Percentiles rank a stretch among this genome's conserved stretches.
Evolutionary conservation across 2,329 filamentous ascomycete genomes (phyloP).

Genomic region (Trichoderma sp.): DNA sequence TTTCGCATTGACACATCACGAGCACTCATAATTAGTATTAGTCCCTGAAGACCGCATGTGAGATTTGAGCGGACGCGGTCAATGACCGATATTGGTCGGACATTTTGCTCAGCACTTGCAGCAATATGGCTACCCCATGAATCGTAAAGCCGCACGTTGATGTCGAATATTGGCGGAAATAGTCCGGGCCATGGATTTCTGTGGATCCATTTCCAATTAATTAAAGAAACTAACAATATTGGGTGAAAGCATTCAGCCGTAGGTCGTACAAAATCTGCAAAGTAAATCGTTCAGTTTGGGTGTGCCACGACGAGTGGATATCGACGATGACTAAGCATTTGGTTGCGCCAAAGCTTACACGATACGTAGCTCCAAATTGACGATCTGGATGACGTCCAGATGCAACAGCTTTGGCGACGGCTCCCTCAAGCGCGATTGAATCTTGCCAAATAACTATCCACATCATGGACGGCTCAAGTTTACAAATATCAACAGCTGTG

Average conservation of each 20-base stretch:
- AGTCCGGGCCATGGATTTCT: background rate
- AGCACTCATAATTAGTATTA: background rate
- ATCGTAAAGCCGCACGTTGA: background rate
- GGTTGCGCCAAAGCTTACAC: background rate
- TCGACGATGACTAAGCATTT: background rate
- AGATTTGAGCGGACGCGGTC: background rate
- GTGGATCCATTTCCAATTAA: background rate
- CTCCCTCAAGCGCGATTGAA: background rate
- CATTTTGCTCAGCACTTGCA: background rate
- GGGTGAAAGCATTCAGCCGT: background rate
- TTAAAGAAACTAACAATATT: background rate
- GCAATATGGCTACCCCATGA: background rate
- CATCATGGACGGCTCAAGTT: background rate
- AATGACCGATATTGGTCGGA: background rate
- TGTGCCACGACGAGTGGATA: background rate
- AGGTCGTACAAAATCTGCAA: background rate
- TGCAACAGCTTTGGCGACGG: background rate
- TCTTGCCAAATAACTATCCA: background rate
- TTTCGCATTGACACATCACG: background rate
- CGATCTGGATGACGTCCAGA: background rate
- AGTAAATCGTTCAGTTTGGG: background rate
- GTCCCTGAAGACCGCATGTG: background rate
- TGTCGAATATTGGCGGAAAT: background rate
- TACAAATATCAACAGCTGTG: constrained; percentile 36
- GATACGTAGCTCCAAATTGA: constrained; percentile 18